These are phyloP conservation scores for Cunninghamia lanceolata DNA, from an alignment of 75 land plant species.

Conservation along the genomic window DNA sequence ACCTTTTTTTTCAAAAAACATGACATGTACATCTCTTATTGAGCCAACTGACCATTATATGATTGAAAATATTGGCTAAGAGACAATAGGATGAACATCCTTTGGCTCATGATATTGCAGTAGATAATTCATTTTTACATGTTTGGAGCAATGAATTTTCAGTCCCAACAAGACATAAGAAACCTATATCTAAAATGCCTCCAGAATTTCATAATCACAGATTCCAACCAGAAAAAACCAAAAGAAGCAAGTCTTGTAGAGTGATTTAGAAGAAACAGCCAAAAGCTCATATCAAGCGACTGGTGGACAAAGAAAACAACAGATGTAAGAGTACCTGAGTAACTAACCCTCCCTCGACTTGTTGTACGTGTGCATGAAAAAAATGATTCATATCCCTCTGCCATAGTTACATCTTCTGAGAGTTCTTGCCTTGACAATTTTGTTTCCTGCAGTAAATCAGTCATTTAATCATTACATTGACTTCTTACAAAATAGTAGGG, in stretches of 20 bases:
- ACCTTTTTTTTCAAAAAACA: too few species aligned
- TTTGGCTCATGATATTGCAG: not conserved
- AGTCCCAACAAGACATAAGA: not conserved
- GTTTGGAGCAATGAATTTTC: not conserved
- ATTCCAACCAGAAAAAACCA: not conserved
- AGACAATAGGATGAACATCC: not conserved
- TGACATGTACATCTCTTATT: too few species aligned
- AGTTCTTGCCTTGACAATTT: conserved; percentile 77
- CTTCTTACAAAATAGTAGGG: not conserved
- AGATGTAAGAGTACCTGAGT: conserved; percentile 64
- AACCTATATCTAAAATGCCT: not conserved
- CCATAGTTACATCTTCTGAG: conserved; percentile 63
- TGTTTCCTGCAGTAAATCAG: conserved; percentile 55
- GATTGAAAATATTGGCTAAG: not conserved
- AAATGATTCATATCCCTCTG: conserved; percentile 81
- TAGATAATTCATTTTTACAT: not conserved
- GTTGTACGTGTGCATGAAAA: conserved; percentile 81
- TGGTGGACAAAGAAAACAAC: conserved; percentile 3
- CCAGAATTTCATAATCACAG: not conserved
- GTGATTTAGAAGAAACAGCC: not conserved
- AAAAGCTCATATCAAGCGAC: not conserved
- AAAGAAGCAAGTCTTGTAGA: not conserved
- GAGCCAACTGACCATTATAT: too few species aligned
- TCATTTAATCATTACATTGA: not conserved
- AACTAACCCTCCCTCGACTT: conserved; percentile 58